Base-by-base conservation (phyloP, 2,329 filamentous ascomycete genomes). In the Trichoderma sp. region DNA sequence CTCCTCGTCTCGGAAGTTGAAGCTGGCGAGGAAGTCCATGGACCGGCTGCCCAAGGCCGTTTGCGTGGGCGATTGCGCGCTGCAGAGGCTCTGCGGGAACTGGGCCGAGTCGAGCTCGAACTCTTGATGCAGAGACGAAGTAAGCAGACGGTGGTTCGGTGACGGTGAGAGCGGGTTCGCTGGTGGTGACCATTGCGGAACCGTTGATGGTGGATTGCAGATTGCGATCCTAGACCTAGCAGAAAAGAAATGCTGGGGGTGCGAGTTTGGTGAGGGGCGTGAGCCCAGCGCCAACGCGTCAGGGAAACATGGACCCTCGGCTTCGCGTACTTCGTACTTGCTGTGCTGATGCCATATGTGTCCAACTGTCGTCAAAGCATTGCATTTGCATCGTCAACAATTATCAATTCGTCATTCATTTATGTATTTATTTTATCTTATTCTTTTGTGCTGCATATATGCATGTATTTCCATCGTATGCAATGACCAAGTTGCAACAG, bases 21-120 rank as follows among this genome's bases (percentile, higher is more conserved):
- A 80, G 75, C 80, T 81, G 64, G 80, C 78, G 7, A 83, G 79
- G 68, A 83, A 83, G 76, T 82, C 82, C 82, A 83, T 83, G n/a
- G 43, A 61, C 64, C 60, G 67, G 63, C 67, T 74, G 39, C 62
- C 58, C 21, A 39, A 26, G 15, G 43, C 28, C 28, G 51, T 15
- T 36, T 7, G 4, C 3, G 26, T 15, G 64, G 70, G 70, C 58
- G 72, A 58, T 74, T 71, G 73, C 62, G 30, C 71, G 63, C 75
- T 71, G 15, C 71, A 72, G 63, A 75, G 73, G 71, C 73, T 73
- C 11, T 56, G 61, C 26, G 74, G 63, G 30, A 75, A 76, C 7
- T 71, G 32, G 15, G 71, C 66, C 6, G 74, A 64, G 28, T 68
- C 74, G 34, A 71, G 74, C 68, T 68, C 74, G 34, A 71, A 74